A percentile compares a stretch with the other conserved stretches of the same genome.
Conservation (phyloP, 2,329 filamentous ascomycete species). For the Spiromastix sp. region DNA sequence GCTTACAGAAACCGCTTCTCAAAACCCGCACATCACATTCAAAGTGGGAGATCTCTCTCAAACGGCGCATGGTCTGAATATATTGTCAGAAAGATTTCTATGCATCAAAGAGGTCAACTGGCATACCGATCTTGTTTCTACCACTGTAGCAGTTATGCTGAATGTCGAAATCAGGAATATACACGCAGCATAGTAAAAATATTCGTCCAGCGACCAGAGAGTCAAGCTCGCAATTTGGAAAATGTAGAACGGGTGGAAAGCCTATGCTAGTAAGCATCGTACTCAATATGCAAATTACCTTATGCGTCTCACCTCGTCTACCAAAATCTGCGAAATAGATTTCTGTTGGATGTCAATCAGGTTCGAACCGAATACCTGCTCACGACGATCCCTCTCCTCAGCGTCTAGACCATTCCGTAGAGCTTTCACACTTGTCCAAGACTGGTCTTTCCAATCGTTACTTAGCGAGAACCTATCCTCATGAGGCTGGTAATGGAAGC, state of each 20-base stretch:
- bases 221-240: conserved; percentile 93
- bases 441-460: conserved; percentile 87
- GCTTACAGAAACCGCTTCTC: conserved; percentile 82
- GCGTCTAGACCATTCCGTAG: conserved; percentile 74
- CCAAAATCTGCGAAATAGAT: conserved; percentile 65
- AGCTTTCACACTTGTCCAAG: conserved; percentile 67
- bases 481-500: conserved; percentile 80
- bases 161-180: conserved; percentile 92
- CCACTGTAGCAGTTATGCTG: conserved; percentile 77
- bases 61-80: conserved; percentile 67
- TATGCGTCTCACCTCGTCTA: conserved; percentile 72
- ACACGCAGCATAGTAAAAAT: conserved; percentile 94
- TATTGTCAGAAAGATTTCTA: conserved; percentile 4
- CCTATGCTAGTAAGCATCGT: conserved; percentile 36
- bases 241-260: conserved; percentile 95
- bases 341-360: conserved; percentile 91
- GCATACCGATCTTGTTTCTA: conserved; percentile 74
- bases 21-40: conserved; percentile 92
- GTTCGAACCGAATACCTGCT: conserved; percentile 81
- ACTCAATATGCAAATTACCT: too few species aligned
- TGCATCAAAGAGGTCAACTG: neutral
- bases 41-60: conserved; percentile 86
- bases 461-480: conserved; percentile 81
- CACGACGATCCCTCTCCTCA: conserved; percentile 74
- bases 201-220: conserved; percentile 90